phyloP scores from a whole-genome alignment of 2,329 filamentous ascomycete genomes.

The Xylariaceae sp. region DNA sequence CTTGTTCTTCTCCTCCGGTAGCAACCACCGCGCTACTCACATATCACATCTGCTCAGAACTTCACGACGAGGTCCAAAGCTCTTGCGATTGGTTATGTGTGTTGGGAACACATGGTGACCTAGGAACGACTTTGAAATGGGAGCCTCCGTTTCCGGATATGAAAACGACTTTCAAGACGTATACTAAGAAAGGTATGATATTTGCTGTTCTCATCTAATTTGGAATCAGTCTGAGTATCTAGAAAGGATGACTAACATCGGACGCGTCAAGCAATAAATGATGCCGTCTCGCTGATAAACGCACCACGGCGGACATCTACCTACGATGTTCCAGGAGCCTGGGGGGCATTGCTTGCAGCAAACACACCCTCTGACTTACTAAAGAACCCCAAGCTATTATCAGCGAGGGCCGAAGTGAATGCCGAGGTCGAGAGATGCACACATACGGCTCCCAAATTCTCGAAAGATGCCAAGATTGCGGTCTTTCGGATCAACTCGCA shows the following conservation, averaged over 20 bases:
- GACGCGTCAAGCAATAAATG: constrained; percentile 39
- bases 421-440: constrained; percentile 59
- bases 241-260: too few species aligned
- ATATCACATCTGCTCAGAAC: constrained; percentile 56
- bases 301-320: constrained; percentile 59
- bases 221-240: too few species aligned
- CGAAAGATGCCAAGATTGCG: constrained; percentile 57
- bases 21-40: constrained; percentile 62
- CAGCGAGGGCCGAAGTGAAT: constrained; percentile 56
- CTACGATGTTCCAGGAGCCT: constrained; percentile 58
- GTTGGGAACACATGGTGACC: constrained; percentile 63
- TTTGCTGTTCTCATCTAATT: too few species aligned
- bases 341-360: constrained; percentile 53
- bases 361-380: constrained; percentile 49
- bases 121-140: constrained; percentile 64
- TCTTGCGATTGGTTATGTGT: constrained; percentile 59
- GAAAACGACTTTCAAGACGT: constrained; percentile 53
- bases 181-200: constrained; percentile 55
- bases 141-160: constrained; percentile 63
- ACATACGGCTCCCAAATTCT: constrained; percentile 61
- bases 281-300: constrained; percentile 61
- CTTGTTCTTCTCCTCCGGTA: constrained; percentile 61
- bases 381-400: constrained; percentile 43
- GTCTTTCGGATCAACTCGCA: constrained; percentile 57
- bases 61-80: constrained; percentile 47